These are phyloP conservation scores for Coniferiporia sulphurascens DNA, from an alignment of 1,284 basidiomycete genomes.

Conservation along the genomic window DNA sequence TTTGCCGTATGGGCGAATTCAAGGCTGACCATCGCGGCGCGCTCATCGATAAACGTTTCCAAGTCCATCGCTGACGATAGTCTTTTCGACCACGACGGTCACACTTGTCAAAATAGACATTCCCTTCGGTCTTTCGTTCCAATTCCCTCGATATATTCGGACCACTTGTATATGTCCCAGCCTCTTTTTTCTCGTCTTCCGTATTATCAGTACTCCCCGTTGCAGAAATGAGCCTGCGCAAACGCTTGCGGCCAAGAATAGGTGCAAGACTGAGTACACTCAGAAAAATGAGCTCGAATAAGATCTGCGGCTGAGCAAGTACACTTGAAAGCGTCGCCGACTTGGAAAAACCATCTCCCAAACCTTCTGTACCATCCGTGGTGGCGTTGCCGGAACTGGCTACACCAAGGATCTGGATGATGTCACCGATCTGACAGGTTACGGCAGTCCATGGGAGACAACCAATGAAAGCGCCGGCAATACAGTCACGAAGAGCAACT, in stretches of 20 bases:
- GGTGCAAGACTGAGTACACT: constrained; percentile 75
- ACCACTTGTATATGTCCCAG: neutral
- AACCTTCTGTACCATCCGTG: constrained; percentile 2
- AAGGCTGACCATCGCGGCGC: constrained; percentile 13
- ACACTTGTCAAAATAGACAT: neutral
- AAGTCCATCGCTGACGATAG: constrained; percentile 15
- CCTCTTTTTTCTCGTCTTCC: constrained; percentile 2
- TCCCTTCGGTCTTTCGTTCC: neutral
- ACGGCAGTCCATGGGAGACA: constrained; percentile 79
- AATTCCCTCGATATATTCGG: neutral
- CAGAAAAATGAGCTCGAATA: constrained; percentile 67
- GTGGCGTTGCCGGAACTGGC: constrained; percentile 52
- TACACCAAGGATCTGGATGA: constrained; percentile 60
- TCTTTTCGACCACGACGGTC: constrained; percentile 9
- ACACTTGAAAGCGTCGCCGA: constrained; percentile 69
- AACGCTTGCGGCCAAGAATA: constrained; percentile 61
- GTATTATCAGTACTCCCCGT: neutral
- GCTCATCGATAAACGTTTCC: constrained; percentile 17
- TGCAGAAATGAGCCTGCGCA: constrained; percentile 52
- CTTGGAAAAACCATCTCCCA: constrained; percentile 32
- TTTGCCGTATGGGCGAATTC: constrained; percentile 7
- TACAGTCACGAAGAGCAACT: constrained; percentile 69
- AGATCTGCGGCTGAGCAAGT: constrained; percentile 63
- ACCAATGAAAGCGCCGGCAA: constrained; percentile 77
- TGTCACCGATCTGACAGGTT: constrained; percentile 85